phyloP scores from a whole-genome alignment of 352 stramenopile species.

The Hyaloperonospora arabidopsidis region DNA sequence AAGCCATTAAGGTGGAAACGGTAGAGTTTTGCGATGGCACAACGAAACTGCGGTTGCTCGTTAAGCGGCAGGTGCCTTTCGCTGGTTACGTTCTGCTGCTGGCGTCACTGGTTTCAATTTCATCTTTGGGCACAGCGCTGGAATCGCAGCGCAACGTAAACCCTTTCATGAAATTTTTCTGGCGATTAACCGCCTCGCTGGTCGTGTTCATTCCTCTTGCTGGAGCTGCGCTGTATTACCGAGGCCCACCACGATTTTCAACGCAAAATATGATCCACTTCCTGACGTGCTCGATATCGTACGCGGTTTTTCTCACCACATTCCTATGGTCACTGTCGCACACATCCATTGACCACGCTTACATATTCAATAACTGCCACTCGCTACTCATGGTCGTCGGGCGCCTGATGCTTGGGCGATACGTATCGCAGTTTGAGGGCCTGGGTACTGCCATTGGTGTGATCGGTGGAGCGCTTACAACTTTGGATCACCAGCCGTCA shows the following conservation, averaged over 20 bases:
- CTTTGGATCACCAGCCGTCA: slow-evolving; percentile 46
- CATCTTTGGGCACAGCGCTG: slow-evolving; percentile 63
- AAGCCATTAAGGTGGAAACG: slow-evolving; percentile 65
- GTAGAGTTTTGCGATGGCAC: slow-evolving; percentile 54
- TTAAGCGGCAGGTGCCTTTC: slow-evolving; percentile 66
- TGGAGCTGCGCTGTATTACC: slow-evolving; percentile 38
- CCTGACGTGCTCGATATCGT: slow-evolving; percentile 54
- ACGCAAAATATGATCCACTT: slow-evolving; percentile 59
- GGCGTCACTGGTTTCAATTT: slow-evolving; percentile 63
- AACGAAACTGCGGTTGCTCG: slow-evolving; percentile 62
- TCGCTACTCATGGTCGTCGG: slow-evolving; percentile 73
- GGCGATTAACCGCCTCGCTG: slow-evolving; percentile 66
- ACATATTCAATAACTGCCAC: slow-evolving; percentile 86
- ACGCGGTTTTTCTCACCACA: slow-evolving; percentile 74
- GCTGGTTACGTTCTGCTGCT: slow-evolving; percentile 72
- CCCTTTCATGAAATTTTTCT: slow-evolving; percentile 81
- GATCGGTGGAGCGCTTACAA: slow-evolving; percentile 64
- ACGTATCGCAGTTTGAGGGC: slow-evolving; percentile 68
- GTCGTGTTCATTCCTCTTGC: slow-evolving; percentile 64
- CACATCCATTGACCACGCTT: slow-evolving; percentile 76
- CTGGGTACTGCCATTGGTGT: slow-evolving; percentile 72
- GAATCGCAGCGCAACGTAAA: slow-evolving; percentile 65
- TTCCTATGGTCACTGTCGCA: slow-evolving; percentile 71
- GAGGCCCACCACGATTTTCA: slow-evolving; percentile 51
- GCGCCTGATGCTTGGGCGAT: slow-evolving; percentile 45